Conservation (phyloP, 345 rosid genomes). For the Eucalyptus cloeziana region DNA sequence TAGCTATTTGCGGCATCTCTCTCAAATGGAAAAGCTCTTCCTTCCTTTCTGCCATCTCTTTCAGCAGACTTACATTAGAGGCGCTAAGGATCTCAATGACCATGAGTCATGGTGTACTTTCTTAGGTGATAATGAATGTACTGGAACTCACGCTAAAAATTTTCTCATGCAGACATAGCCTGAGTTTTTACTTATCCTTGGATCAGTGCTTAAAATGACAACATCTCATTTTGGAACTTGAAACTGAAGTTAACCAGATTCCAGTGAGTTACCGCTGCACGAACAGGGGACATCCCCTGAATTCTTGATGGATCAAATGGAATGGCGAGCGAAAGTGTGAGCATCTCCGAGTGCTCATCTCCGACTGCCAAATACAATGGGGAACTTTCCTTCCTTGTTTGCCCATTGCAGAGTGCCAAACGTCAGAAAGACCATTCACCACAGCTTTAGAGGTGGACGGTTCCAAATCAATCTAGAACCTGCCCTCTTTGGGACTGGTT, state of each 20-base stretch:
- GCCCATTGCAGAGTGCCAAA: background rate
- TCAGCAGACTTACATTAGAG: background rate
- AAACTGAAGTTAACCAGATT: background rate
- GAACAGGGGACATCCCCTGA: background rate
- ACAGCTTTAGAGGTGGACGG: background rate
- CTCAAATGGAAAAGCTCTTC: background rate
- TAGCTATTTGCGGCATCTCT: background rate
- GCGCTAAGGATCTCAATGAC: background rate
- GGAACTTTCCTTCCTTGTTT: background rate
- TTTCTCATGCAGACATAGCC: background rate
- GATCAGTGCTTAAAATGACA: background rate
- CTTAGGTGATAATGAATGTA: background rate
- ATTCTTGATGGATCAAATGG: background rate
- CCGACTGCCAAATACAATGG: background rate
- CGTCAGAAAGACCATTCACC: background rate
- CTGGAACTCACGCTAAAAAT: background rate
- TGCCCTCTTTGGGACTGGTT: accelerated
- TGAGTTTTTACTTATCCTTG: background rate
- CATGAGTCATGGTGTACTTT: background rate
- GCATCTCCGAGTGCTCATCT: background rate
- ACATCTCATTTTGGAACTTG: background rate
- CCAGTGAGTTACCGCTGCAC: background rate
- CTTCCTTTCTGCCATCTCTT: background rate
- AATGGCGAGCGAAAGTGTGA: background rate
- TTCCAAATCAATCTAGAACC: too few relatives aligned